Evolutionary conservation across 495 filamentous ascomycete species (phyloP).

Genomic region (Symbiotaphrina buchneri): DNA sequence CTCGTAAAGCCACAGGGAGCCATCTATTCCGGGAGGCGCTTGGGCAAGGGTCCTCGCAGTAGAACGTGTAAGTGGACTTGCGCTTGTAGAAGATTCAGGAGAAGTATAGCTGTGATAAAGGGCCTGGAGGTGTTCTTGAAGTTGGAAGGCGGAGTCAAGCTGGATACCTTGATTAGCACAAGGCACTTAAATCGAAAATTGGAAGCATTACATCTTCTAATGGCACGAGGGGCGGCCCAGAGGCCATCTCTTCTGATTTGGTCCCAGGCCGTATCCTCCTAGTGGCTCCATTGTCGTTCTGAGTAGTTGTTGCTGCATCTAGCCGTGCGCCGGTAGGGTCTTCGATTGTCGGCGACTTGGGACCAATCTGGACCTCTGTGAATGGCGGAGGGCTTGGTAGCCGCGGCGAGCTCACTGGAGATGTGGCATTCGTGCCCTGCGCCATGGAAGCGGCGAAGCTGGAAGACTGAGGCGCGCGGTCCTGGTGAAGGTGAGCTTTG

Average conservation of each 20-base stretch:
- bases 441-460: no score
- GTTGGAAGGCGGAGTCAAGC: constrained; percentile 90
- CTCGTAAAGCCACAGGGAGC: constrained; percentile 88
- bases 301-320: constrained; percentile 14
- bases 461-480: no score
- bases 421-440: no score
- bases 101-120: constrained; percentile 64
- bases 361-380: constrained; percentile 74
- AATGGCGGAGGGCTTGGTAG: constrained; percentile 35
- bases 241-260: constrained; percentile 71
- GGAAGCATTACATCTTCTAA: constrained; percentile 38
- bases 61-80: constrained; percentile 45
- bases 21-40: constrained; percentile 59
- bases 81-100: constrained; percentile 24
- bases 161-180: constrained; percentile 12
- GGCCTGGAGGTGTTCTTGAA: constrained; percentile 94
- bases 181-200: not conserved
- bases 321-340: not conserved
- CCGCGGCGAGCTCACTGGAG: constrained; percentile 27
- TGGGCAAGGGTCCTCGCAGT: constrained; percentile 51
- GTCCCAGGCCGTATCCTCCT: constrained; percentile 85
- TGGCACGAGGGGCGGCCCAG: constrained; percentile 71
- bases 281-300: constrained; percentile 38
- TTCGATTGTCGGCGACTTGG: constrained; percentile 51
- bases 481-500: no score